Base-by-base conservation (phyloP, 2,329 filamentous ascomycete species). In the Penicillium sp. region DNA sequence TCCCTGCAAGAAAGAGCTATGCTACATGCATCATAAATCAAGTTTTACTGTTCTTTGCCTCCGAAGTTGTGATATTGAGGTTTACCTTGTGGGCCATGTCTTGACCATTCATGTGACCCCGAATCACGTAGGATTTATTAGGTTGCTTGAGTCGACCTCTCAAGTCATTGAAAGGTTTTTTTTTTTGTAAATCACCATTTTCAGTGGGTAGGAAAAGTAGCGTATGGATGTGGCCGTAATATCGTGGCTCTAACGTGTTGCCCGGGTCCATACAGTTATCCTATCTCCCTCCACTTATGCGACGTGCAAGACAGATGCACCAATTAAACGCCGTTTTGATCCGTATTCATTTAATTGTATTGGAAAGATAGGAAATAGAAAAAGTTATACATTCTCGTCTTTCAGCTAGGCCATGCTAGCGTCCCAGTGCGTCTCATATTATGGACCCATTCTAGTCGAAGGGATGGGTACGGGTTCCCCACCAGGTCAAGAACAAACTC, bases 391-490 rank as follows among this genome's bases (percentile, higher is more conserved):
- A 21, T 41, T 22, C 39, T 22, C 19, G 5, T 22, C 39, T 13
- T 41, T 41, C 39, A 41, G 39, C 39, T 22, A 41, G 19, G 22
- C 19, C 39, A 41, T 22, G 11, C 19, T 41, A 22, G 39, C 39
- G 11, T 41, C 22, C 19, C 39, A 22, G 39, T 14, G 39, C 19
- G 39, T 10, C 9, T 41, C 35, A 9, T 33, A 52, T 45, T 31
- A 29, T 47, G 14, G 6, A 19, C 19, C n/a, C 13, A 13, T 44
- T 67, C 83, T 89, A 93, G 73, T 92, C 86, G 77, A 96, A 96
- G 59, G 91, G 91, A 82, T 92, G 93, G 79, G 91, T 95, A 74
- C 90, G 89, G 71, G 93, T 97, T 71, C 93, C 93, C 93, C 93
- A 98, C 90, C 91, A 98, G 74, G 91, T 96, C 69, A 98, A 83